Conservation (phyloP, 192 early-diverging fungal genomes). For the Dissophora globulifera region DNA sequence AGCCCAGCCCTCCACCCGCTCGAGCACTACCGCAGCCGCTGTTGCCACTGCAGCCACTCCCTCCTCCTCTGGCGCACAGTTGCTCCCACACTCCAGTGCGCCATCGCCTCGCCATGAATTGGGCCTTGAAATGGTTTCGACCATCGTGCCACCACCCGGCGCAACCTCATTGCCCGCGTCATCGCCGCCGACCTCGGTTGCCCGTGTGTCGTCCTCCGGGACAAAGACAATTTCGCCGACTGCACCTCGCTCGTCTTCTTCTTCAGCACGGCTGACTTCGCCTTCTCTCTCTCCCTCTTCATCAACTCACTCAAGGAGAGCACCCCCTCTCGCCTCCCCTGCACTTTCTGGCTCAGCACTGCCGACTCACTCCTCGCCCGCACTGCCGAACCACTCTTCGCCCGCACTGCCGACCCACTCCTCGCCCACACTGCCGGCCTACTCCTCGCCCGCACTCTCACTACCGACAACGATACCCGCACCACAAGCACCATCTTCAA, state of each 20-base stretch:
- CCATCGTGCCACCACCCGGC: too few relatives aligned
- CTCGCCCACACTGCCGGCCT: not conserved
- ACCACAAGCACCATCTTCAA: not conserved
- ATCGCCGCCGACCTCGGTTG: too few relatives aligned
- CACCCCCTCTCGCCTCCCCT: not conserved
- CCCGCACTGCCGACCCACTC: not conserved
- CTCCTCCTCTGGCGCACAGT: not conserved
- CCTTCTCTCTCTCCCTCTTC: not conserved
- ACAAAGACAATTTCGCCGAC: not conserved
- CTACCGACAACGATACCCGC: too few relatives aligned
- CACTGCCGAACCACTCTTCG: too few relatives aligned
- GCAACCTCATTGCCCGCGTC: too few relatives aligned
- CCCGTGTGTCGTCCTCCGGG: too few relatives aligned
- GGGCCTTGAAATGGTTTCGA: constrained; percentile 19
- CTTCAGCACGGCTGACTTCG: not conserved
- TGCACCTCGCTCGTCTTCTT: not conserved
- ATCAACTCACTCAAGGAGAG: not conserved
- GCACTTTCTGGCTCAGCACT: too few relatives aligned
- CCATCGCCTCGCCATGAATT: not conserved
- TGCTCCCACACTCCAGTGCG: too few relatives aligned
- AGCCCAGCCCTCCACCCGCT: not conserved
- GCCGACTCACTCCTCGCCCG: too few relatives aligned
- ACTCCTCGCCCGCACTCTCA: not conserved
- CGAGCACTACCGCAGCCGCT: not conserved
- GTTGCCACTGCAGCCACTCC: not conserved